Conservation (phyloP, 192 early-diverging fungal species). For the Coemansia sp. region DNA sequence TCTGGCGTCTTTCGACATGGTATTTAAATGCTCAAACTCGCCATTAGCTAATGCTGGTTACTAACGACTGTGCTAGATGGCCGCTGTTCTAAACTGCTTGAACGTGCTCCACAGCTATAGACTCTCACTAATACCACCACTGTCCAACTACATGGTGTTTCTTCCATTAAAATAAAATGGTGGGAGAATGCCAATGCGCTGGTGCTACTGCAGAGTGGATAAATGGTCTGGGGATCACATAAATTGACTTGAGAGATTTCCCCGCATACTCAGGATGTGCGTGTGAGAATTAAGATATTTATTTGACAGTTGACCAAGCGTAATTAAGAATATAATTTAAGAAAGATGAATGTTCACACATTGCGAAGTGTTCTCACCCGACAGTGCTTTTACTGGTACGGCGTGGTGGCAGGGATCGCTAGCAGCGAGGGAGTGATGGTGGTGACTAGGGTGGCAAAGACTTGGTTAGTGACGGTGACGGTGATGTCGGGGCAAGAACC, state of each 20-base stretch:
- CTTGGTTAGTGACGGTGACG: slow-evolving; percentile 43
- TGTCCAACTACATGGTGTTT: neutral
- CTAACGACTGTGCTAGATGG: neutral
- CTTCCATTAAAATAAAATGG: neutral
- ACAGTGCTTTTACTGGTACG: slow-evolving; percentile 6
- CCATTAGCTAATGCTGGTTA: neutral
- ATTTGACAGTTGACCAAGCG: slow-evolving; percentile 21
- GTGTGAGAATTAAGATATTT: neutral
- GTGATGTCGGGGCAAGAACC: slow-evolving; percentile 45
- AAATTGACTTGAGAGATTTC: neutral
- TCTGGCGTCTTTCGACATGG: neutral
- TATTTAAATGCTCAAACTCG: neutral
- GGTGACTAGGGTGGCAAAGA: slow-evolving; percentile 37
- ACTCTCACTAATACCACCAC: neutral
- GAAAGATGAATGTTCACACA: neutral
- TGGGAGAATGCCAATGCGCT: neutral
- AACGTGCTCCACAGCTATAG: neutral
- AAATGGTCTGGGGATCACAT: neutral
- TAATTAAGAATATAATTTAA: neutral
- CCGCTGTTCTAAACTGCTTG: neutral
- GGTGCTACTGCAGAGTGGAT: neutral
- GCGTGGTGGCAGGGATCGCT: slow-evolving; percentile 18
- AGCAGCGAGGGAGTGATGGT: slow-evolving; percentile 44
- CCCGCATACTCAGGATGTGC: neutral
- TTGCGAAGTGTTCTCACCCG: neutral